These are phyloP conservation scores for Bruguiera hainesii DNA, from an alignment of 441 rosid species.

Conservation along the genomic window DNA sequence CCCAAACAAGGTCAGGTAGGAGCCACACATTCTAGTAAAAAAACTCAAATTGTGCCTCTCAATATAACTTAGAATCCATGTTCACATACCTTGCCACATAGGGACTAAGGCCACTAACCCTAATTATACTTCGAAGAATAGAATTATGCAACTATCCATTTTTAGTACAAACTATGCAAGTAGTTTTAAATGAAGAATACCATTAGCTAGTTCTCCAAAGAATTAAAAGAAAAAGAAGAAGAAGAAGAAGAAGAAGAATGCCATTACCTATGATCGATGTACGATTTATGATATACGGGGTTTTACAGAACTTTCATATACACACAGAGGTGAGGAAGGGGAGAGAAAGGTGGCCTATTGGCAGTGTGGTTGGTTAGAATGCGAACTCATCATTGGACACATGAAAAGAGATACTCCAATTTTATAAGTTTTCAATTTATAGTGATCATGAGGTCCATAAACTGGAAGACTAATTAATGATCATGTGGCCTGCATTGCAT, in stretches of 20 bases:
- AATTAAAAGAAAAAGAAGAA: too few relatives aligned
- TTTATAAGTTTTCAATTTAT: not conserved
- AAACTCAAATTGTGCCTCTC: too few relatives aligned
- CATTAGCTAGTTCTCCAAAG: not conserved
- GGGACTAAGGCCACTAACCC: too few relatives aligned
- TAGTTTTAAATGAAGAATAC: not conserved
- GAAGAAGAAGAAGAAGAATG: too few relatives aligned
- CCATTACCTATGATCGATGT: not conserved
- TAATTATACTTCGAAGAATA: too few relatives aligned
- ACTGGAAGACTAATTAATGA: constrained; percentile 15
- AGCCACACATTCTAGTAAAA: too few relatives aligned
- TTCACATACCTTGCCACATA: too few relatives aligned
- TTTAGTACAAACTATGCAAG: too few relatives aligned
- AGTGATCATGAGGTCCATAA: not conserved
- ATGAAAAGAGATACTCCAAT: constrained; percentile 29
- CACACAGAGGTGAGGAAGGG: constrained; percentile 14
- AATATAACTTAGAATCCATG: too few relatives aligned
- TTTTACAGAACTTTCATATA: not conserved
- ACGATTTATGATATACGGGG: not conserved
- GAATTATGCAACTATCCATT: too few relatives aligned
- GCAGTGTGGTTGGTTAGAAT: constrained; percentile 27
- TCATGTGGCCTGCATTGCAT: constrained; percentile 23
- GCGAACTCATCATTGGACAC: constrained; percentile 26
- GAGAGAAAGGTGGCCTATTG: constrained; percentile 20
- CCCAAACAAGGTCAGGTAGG: too few relatives aligned